Evolutionary conservation across 2,329 filamentous ascomycete genomes (phyloP).

Genomic region (Fusarium coffeatum): DNA sequence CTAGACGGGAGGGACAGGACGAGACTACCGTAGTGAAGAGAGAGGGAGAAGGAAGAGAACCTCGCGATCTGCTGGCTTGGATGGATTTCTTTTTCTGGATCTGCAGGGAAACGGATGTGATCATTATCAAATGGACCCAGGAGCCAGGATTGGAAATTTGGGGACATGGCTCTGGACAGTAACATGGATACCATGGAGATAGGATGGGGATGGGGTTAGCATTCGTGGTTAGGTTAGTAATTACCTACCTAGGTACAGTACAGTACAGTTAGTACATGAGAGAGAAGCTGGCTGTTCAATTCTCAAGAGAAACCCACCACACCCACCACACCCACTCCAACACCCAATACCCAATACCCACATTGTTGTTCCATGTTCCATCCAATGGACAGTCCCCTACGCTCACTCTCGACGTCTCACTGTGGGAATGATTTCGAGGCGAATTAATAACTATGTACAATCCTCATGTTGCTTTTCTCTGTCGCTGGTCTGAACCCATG

Average conservation of each 20-base stretch:
- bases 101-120: slow-evolving; percentile 32
- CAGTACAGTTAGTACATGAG: background rate
- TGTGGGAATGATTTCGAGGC: slow-evolving; percentile 20
- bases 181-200: slow-evolving; percentile 36
- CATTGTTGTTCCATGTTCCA: slow-evolving; percentile 21
- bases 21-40: background rate
- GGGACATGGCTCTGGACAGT: slow-evolving; percentile 15
- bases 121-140: slow-evolving; percentile 31
- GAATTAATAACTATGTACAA: background rate
- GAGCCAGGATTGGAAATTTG: slow-evolving; percentile 37
- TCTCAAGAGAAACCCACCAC: slow-evolving; percentile 20
- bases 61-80: slow-evolving; percentile 8
- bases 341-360: slow-evolving; percentile 20
- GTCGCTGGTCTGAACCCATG: background rate
- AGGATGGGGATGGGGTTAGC: slow-evolving; percentile 34
- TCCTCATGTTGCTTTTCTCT: background rate
- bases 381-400: slow-evolving; percentile 10
- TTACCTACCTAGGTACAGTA: background rate
- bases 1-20: no score
- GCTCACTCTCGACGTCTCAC: slow-evolving; percentile 26
- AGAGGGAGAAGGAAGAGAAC: background rate
- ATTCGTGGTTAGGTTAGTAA: slow-evolving; percentile 8
- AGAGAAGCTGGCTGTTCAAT: slow-evolving; percentile 11
- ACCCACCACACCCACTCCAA: slow-evolving; percentile 35
- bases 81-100: slow-evolving; percentile 24